phyloP scores from a whole-genome alignment of 2,329 filamentous ascomycete genomes.

The Diaporthe citrichinensis region DNA sequence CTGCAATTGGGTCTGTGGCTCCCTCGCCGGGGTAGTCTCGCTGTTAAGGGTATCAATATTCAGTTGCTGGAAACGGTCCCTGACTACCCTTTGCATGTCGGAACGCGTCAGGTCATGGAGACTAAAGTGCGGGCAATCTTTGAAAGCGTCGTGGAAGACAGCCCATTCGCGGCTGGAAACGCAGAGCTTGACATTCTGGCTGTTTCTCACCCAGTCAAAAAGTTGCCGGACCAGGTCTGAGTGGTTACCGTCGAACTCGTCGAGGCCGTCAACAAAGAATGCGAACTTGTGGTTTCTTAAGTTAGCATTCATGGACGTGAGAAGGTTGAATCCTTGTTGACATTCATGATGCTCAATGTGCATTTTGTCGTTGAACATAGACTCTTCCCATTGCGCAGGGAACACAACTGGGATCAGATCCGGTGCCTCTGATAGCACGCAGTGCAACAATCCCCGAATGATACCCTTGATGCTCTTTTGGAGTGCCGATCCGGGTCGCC shows the following conservation, averaged over 20 bases:
- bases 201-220: constrained; percentile 2
- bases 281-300: neutral
- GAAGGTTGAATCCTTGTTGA: constrained; percentile 2
- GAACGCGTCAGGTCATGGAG: constrained; percentile 13
- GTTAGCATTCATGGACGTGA: neutral
- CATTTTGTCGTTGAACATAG: neutral
- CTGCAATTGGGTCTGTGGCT: neutral
- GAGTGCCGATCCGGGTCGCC: neutral
- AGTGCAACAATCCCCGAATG: neutral
- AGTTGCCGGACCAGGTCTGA: neutral
- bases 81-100: constrained; percentile 4
- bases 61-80: neutral
- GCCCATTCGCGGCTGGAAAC: neutral
- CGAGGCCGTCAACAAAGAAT: constrained; percentile 17
- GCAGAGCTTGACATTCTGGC: neutral
- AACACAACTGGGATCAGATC: constrained; percentile 6
- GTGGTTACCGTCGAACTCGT: constrained; percentile 12
- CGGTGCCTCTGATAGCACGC: constrained; percentile 2
- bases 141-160: neutral
- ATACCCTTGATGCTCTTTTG: constrained; percentile 3
- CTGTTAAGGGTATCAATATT: neutral
- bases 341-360: neutral
- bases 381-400: constrained; percentile 16
- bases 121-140: neutral
- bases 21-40: neutral